Evolutionary conservation across 306 rosid species (phyloP), one percentile per base, ranked within the genome.

Genomic region (Medicago arabica): DNA sequence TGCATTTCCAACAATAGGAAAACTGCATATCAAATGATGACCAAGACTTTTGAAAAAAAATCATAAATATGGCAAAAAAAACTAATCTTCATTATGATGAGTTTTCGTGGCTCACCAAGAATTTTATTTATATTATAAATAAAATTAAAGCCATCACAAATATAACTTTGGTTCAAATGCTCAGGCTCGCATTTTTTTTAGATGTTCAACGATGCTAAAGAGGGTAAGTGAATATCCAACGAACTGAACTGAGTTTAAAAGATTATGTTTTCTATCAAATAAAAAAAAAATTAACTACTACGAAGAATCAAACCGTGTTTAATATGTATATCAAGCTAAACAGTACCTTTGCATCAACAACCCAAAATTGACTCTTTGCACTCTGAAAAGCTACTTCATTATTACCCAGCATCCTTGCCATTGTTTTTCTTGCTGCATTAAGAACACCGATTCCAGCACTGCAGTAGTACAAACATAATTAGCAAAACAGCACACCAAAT

Each of bases 351-450:
- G 98, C 99, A 83, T 96, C 98, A 71, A 96, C 98, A 75, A 96
- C 90, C 99, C 99, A 96, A 78, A 96, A 96, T 85, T 96, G 99
- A 63, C 97, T 89, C 81, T 82, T 78, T 16, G 99, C 99, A 83
- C 96, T 88, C 73, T 89, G 78, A 82, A 86, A 96, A 69, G 99
- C 99, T 67, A 68, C 25, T 82, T 90, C 92, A 82, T 86, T 96
- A 79, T 96, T 90, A 73, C 99, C 99, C 86, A 96, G 71, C 99
- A 92, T 92, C 87, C 99, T 96, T 81, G 99, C 97, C 99, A 96
- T 96, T 79, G 99, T 96, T 85, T 92, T 89, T 65, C 99, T 86
- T 43, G 92, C 97, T 58, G 97, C 85, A 66, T 96, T 92, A 65
- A 96, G 86, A 80, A 96, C 98, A 34, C 99, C 99, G 50, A 96